phyloP scores from a whole-genome alignment of 768 basidiomycete species.

The Podaxis rugospora region DNA sequence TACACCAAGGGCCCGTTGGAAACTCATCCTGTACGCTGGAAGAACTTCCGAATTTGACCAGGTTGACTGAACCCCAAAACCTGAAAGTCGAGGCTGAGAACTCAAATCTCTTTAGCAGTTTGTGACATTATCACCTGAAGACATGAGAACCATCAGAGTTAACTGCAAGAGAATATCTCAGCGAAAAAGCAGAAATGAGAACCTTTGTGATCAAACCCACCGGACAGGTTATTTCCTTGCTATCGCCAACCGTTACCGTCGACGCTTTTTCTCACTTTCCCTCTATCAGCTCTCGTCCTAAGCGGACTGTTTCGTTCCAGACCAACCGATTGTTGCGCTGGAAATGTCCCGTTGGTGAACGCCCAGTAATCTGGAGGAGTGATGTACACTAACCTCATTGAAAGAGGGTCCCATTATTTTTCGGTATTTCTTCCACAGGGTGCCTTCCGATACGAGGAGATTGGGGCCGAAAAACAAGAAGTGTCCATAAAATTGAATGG shows the following conservation, averaged over 20 bases:
- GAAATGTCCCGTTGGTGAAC: not conserved
- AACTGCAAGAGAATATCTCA: constrained; percentile 28
- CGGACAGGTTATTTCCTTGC: constrained; percentile 48
- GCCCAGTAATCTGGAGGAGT: not conserved
- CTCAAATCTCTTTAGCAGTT: not conserved
- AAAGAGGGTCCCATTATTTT: constrained; percentile 16
- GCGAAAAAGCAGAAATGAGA: not conserved
- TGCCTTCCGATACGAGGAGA: constrained; percentile 13
- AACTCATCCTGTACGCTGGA: constrained; percentile 40
- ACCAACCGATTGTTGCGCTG: constrained; percentile 44
- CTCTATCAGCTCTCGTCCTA: constrained; percentile 38
- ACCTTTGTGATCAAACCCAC: constrained; percentile 25
- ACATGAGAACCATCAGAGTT: constrained; percentile 50
- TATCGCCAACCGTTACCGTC: constrained; percentile 33
- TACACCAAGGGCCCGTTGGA: constrained; percentile 42
- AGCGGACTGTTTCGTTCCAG: constrained; percentile 39
- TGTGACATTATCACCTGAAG: constrained; percentile 33
- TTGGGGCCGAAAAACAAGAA: constrained; percentile 12
- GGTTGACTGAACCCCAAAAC: constrained; percentile 46
- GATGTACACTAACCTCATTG: constrained; percentile 10
- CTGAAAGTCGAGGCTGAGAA: constrained; percentile 18
- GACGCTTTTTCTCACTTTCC: constrained; percentile 39
- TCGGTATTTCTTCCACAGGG: constrained; percentile 16
- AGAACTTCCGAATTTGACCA: constrained; percentile 39
- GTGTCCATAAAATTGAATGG: constrained; percentile 9